Base-by-base conservation (phyloP, 352 stramenopile genomes). In the Pythium folliculosum region DNA sequence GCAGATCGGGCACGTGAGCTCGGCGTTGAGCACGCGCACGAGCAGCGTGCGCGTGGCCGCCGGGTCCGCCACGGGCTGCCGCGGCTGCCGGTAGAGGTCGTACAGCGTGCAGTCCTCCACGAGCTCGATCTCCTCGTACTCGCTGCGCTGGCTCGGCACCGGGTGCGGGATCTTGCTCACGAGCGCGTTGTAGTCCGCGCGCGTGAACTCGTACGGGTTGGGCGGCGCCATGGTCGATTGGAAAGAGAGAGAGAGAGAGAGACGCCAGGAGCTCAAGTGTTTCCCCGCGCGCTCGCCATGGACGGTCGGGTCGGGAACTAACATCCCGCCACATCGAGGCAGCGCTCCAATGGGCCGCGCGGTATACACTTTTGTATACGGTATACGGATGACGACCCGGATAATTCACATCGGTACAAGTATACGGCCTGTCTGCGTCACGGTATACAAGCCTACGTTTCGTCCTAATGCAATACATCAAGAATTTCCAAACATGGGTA, bases 1-100 rank as follows among this genome's bases (percentile, higher is more conserved):
- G 61, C 91, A 97, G 50, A 97, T 86, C 13, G 90, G 88, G 60
- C 91, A 97, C 60, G 82, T 90, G 25, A 97, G 79, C 58, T 97
- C 84, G 23, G 87, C 80, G 57, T 94, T 91, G 0, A 97, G 76
- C 38, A 86, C 71, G 49, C 85, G 76, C 55, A 92, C 72, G 5
- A 80, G 77, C 23, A 96, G 60, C 53, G 78, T 87, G 54, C 82
- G 82, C 30, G 78, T 91, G 13, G 78, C 84, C 5, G 38, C 63
- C 1, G 79, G 73, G 71, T 92, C 79, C 21, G 62, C 81, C 52
- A 92, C 77, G 9, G 81, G 85, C 40, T 75, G 72, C 5, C 90
- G 79, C 32, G 88, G 89, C 57, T 93, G 80, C 12, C 91, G 84
- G 74, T 96, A 93, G 47, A 97, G 84, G 67, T 97, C 91, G 68